Base-by-base conservation (phyloP, 129 eudicot species). In the Artemisia annua region DNA sequence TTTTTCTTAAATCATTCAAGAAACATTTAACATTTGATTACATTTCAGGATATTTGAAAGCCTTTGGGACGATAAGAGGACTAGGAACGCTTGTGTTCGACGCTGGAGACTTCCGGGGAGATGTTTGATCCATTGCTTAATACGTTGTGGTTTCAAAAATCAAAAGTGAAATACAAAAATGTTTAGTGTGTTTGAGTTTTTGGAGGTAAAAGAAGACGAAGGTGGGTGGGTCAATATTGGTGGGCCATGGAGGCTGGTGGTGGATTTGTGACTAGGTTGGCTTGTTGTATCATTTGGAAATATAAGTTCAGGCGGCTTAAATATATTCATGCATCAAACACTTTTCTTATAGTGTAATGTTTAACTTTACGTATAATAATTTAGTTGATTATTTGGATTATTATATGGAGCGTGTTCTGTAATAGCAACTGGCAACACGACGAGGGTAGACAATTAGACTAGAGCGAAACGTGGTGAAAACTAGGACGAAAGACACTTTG, bases 1-100 rank as follows among this genome's bases (percentile, higher is more conserved):
- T 32, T 32, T 58, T 58, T 20, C 7, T 19, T 0, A 13, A 13
- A 26, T 52, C 1, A 14, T 28, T 7, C 12, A 69, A 51, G 2
- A 51, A 52, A 20, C 7, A 62, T 20, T 0, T 20, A 52, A 20
- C 7, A 62, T 20, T 0, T 20, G 66, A n/a, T 32, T 82, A 91
- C 97, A 89, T 89, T 82, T 92, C 96, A 3, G 89, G 85, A 78
- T 74, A 85, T 50, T 86, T 92, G 81, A 92, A 85, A 52, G 96
- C 82, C 72, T 89, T 85, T 19, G 94, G 97, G 65, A 89, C 82
- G 65, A 83, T 85, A 26, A 92, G 91, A 52, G 91, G 96, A 77
- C 82, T 85, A 4, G 91, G 92, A 44, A 87, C 75, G 57, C 76
- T 56, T 5, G 63, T 65, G 5, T 22, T 63, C 6, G 5, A 20